These are phyloP conservation scores for Saturnispora dispora DNA, from an alignment of 805 yeast genomes.

Conservation along the genomic window DNA sequence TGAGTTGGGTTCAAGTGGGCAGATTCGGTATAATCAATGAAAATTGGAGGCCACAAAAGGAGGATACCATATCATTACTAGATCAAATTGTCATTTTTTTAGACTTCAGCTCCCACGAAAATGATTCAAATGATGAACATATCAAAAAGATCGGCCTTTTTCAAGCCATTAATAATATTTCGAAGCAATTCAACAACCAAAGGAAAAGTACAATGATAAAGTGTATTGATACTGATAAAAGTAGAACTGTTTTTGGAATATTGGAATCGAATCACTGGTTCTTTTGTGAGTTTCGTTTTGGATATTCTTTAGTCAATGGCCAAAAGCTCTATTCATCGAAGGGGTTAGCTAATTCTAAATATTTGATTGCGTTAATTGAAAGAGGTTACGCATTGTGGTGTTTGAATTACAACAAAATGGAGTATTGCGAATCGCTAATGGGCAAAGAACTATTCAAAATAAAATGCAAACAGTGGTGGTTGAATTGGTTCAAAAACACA, in stretches of 20 bases:
- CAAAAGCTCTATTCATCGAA: conserved; percentile 13
- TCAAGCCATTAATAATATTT: conserved; percentile 22
- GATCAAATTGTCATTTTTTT: conserved; percentile 22
- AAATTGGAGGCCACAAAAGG: conserved; percentile 11
- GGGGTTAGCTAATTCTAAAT: conserved; percentile 29
- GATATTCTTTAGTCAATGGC: conserved; percentile 3
- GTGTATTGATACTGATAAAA: conserved; percentile 27
- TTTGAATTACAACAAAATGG: conserved; percentile 27
- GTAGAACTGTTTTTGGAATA: conserved; percentile 25
- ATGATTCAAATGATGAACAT: conserved; percentile 5
- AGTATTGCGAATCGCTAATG: background rate
- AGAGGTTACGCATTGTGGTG: conserved; percentile 28
- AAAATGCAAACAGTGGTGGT: conserved; percentile 29
- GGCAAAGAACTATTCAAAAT: conserved; percentile 1
- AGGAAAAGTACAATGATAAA: background rate
- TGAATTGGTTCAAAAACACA: conserved; percentile 25
- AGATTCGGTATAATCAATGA: conserved; percentile 21
- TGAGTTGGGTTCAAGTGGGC: background rate
- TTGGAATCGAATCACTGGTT: conserved; percentile 22
- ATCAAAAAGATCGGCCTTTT: conserved; percentile 19
- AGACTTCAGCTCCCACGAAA: conserved; percentile 12
- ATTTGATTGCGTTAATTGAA: conserved; percentile 22
- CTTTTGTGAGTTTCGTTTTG: conserved; percentile 22
- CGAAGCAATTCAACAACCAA: conserved; percentile 16
- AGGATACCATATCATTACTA: conserved; percentile 16